A percentile compares a stretch with the other conserved stretches of the same genome.
Evolutionary conservation across 257 asterid species (phyloP).

Genomic region (Salvia rosmarinus): DNA sequence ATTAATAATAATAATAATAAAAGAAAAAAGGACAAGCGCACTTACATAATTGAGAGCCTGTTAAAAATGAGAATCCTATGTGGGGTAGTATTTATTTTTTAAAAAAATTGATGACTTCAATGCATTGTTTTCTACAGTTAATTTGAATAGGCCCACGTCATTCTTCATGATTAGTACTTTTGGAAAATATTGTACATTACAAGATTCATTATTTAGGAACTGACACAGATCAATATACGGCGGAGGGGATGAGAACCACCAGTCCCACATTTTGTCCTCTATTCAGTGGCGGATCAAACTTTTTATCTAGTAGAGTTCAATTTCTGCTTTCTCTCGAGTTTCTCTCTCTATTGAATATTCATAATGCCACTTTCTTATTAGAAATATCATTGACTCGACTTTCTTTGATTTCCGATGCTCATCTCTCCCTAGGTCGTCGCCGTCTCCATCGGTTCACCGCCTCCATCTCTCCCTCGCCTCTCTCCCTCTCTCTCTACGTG

Average conservation of each 20-base stretch:
- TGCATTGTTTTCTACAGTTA: conserved; percentile 30
- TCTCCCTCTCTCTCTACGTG: no score
- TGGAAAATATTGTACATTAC: conserved; percentile 27
- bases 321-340: no score
- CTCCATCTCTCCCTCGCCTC: no score
- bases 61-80: conserved; percentile 58
- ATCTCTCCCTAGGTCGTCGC: no score
- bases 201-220: conserved; percentile 18
- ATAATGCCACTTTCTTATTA: no score
- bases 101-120: conserved; percentile 37
- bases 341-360: no score
- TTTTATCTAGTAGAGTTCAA: no score
- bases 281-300: neutral
- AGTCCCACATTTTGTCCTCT: neutral
- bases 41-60: conserved; percentile 34
- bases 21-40: conserved; percentile 35
- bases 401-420: no score
- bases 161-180: conserved; percentile 26
- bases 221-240: conserved; percentile 15
- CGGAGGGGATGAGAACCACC: conserved; percentile 4
- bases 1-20: no score
- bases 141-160: conserved; percentile 35
- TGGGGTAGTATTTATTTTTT: conserved; percentile 38
- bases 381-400: no score
- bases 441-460: no score